Base-by-base conservation (phyloP, 257 asterid species). In the Perilla frutescens region DNA sequence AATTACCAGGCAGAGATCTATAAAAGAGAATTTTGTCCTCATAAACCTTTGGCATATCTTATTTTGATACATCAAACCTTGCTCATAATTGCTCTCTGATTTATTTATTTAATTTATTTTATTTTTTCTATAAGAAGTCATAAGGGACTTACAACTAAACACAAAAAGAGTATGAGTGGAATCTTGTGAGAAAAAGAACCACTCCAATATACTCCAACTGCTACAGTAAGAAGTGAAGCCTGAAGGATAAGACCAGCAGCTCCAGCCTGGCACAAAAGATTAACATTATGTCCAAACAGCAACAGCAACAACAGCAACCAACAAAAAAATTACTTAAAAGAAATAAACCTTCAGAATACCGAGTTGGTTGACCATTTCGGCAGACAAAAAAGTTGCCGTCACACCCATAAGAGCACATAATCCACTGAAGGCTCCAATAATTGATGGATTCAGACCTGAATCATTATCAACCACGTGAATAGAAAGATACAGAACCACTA, bases 401-500 rank as follows among this genome's bases (percentile, higher is more conserved):
- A 94, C 91, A 20, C 99, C 99, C 96, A 90, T 90, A 68, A 90
- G 86, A 74, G 99, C 95, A 78, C 96, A 90, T 70, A 88, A 85
- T 71, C 91, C 97, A 75, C 96, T 94, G 77, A 94, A 94, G 74
- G 92, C 96, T 63, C 97, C 99, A 68, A 91, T 86, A 69, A 91
- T 83, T 72, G 99, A 91, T 68, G 99, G 97, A 78, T 86, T 84
- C 74, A 94, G 77, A 78, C 97, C 99, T 94, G 86, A 81, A 82
- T 81, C 47, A 76, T 65, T 32, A 66, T 36, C 72, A 74, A 67
- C 70, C 44, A 47, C 41, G 50, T 62, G 69, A 69, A 57, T 14
- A 47, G 53, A 72, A 39, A 41, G 62, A 62, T 44, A 41, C 3
- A 15, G 32, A 39, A 10, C 62, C 70, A 60, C 15, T 1, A 62